Conservation (phyloP, 805 yeast genomes). For the Monosporozyma aerobia region DNA sequence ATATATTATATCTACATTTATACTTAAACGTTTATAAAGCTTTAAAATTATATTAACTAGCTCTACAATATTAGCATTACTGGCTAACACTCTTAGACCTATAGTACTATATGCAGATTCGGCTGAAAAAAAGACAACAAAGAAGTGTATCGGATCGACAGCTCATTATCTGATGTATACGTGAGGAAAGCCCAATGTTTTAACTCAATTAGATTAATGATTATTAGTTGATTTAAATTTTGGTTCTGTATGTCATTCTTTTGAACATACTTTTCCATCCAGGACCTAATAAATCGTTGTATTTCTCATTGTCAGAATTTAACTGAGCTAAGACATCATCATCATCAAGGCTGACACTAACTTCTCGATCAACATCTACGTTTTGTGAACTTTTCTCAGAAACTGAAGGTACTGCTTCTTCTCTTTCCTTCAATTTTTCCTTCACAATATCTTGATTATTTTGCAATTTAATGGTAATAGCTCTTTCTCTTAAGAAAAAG, state of each 20-base stretch:
- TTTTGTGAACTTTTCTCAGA: background rate
- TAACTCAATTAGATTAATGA: too few species aligned
- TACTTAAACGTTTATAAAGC: too few species aligned
- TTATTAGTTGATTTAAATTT: background rate
- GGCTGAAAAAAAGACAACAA: too few species aligned
- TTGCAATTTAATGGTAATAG: background rate
- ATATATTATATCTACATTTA: too few species aligned
- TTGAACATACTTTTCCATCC: constrained; percentile 13
- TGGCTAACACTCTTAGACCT: too few species aligned
- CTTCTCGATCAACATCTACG: background rate
- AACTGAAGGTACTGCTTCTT: background rate
- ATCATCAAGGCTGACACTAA: too few species aligned
- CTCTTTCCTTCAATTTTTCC: background rate
- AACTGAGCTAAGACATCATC: background rate
- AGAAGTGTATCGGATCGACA: too few species aligned
- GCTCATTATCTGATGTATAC: too few species aligned
- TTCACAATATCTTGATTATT: constrained; percentile 27
- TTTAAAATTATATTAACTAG: too few species aligned
- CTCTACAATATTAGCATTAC: too few species aligned
- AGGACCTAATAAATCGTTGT: constrained; percentile 10
- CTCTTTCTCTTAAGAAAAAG: constrained; percentile 39
- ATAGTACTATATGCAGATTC: too few species aligned
- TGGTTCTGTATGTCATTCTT: constrained; percentile 15
- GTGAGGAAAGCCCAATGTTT: too few species aligned
- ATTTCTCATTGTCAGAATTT: constrained; percentile 8